Base-by-base conservation (phyloP, 208 protist species). In the Histomonas meleagridis region DNA sequence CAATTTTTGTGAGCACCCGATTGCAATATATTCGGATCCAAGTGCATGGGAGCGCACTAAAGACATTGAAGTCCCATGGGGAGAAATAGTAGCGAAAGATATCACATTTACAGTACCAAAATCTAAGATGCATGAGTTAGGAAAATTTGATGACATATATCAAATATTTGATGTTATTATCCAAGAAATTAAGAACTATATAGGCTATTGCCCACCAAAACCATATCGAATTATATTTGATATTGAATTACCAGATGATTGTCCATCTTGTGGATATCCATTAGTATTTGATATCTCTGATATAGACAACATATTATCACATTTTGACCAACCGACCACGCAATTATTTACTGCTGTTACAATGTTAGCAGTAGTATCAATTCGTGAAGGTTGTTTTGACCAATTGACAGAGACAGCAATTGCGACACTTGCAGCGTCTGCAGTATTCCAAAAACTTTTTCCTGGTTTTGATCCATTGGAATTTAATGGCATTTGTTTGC, bases 301-400 rank as follows among this genome's bases (percentile, higher is more conserved):
- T 32, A 86, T 86, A 4, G 76, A 86, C 38, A 5, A 3, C 23
- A 86, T 86, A 18, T 28, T 86, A 21, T 48, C 7, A 40, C 23
- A 46, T 21, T 55, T 43, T 12, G 76, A 86, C 38, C 14, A 55
- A 43, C 76, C 76, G 18, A 55, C 76, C 7, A 40, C 38, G 14
- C n/a, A 55, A n/a, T 48, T 86, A 1, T 86, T 86, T 38, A 86
- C 23, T 18, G 46, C 76, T 38, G 46, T 86, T 38, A 55, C 76
- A 18, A 7, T 86, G 7, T 57, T 86, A 46, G 18, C 76, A 32
- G 55, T 86, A 38, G 46, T 86, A 18, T 55, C 46, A 51, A 32
- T 86, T 12, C 76, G 76, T n/a, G 76, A 86, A 35, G 46, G 55
- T 48, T 86, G 76, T 46, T 86, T 86, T n/a, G 76, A 86, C 28